Evolutionary conservation across 192 early-diverging fungal genomes (phyloP).

Genomic region (Backusella parvicylindrica): DNA sequence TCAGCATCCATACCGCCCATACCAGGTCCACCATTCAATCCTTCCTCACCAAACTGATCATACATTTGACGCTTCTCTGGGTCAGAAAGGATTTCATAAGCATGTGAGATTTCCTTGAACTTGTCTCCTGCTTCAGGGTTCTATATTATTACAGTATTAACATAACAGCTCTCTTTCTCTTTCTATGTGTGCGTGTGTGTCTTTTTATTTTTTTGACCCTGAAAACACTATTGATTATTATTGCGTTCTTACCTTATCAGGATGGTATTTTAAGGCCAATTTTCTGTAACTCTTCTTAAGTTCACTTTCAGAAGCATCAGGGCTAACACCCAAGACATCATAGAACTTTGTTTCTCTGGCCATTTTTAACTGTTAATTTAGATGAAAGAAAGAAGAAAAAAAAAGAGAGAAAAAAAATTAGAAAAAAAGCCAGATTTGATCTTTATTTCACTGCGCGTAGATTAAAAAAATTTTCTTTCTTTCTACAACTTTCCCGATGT

Average conservation of each 20-base stretch:
- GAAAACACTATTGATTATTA: neutral
- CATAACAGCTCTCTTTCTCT: neutral
- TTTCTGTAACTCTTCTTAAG: constrained; percentile 99
- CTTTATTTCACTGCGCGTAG: neutral
- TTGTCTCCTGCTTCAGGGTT: constrained; percentile 86
- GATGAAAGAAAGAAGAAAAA: constrained; percentile 17
- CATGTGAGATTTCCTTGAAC: constrained; percentile 99
- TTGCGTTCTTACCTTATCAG: constrained; percentile 64
- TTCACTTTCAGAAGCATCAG: constrained; percentile 71
- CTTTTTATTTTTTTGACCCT: neutral
- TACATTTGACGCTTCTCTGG: constrained; percentile 86
- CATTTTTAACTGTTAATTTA: constrained; percentile 32
- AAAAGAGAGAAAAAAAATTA: neutral
- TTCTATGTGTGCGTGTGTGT: too few relatives aligned
- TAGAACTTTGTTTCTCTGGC: constrained; percentile 86
- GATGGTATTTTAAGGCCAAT: constrained; percentile 88
- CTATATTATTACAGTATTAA: constrained; percentile 34
- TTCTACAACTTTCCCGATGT: neutral
- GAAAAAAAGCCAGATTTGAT: neutral
- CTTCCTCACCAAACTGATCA: constrained; percentile 94
- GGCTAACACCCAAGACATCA: constrained; percentile 81
- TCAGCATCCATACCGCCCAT: constrained; percentile 70
- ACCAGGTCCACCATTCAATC: constrained; percentile 72
- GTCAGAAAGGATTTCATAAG: constrained; percentile 97
- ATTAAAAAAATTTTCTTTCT: neutral